A percentile compares a stretch with the other conserved stretches of the same genome.
These are phyloP conservation scores for Debaryomyces sp. DNA, from an alignment of 1,139 yeast species.

Conservation along the genomic window DNA sequence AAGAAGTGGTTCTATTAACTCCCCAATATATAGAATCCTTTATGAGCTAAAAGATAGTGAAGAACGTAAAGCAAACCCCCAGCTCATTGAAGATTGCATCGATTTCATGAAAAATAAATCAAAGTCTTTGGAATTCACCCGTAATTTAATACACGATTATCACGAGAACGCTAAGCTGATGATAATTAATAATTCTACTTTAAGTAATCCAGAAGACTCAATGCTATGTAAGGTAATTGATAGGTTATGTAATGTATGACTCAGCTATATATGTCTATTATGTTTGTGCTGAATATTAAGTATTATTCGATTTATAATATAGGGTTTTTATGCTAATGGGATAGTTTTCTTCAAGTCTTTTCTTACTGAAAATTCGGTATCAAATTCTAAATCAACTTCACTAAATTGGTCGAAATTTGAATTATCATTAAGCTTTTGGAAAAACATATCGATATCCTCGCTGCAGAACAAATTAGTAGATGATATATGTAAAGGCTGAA, in stretches of 20 bases:
- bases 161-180: conserved; percentile 20
- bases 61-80: conserved; percentile 20
- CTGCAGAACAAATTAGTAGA: conserved; percentile 16
- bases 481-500: conserved; percentile 1
- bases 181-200: conserved; percentile 12
- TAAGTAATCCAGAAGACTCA: conserved; percentile 8
- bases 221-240: conserved; percentile 15
- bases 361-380: conserved; percentile 1
- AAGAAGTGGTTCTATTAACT: conserved; percentile 10
- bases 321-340: conserved; percentile 13
- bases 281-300: not conserved
- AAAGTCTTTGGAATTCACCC: conserved; percentile 27
- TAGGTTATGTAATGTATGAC: conserved; percentile 14
- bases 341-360: conserved; percentile 7
- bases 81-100: conserved; percentile 24
- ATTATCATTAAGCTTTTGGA: conserved; percentile 14
- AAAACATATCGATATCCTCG: conserved; percentile 30
- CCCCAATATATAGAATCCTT: conserved; percentile 31
- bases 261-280: not conserved
- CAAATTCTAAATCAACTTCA: not conserved
- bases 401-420: conserved; percentile 1
- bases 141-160: conserved; percentile 21
- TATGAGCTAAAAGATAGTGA: conserved; percentile 18
- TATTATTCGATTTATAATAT: not conserved
- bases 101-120: conserved; percentile 22